Conservation (phyloP, 768 basidiomycete species). For the Rubroboletus pulcherrimus region DNA sequence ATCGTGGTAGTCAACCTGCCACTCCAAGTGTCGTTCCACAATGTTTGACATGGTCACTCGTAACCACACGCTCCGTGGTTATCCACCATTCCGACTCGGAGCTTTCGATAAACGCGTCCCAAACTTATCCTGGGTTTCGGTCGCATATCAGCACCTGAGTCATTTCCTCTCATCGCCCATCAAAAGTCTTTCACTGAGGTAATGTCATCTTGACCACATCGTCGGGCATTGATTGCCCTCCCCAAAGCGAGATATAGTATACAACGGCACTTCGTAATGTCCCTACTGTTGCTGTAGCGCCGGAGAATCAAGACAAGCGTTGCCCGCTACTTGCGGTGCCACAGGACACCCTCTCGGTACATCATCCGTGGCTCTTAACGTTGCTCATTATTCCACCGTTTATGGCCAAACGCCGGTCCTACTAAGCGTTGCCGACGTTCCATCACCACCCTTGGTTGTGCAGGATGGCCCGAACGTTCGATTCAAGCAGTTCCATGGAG, state of each 20-base stretch:
- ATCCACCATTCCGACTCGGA: background rate
- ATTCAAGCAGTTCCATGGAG: background rate
- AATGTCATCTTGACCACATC: background rate
- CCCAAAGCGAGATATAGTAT: background rate
- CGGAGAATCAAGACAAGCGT: background rate
- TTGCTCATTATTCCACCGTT: background rate
- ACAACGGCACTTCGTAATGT: background rate
- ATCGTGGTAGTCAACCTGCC: background rate
- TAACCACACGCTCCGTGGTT: background rate
- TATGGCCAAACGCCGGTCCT: background rate
- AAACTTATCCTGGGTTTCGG: background rate
- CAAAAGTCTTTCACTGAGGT: background rate
- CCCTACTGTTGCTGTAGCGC: slow-evolving; percentile 2
- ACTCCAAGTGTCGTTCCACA: background rate
- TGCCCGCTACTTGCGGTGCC: background rate
- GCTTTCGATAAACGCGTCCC: background rate
- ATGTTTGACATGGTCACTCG: background rate
- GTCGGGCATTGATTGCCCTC: background rate
- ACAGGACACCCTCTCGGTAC: background rate
- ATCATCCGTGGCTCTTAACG: slow-evolving; percentile 13
- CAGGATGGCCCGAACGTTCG: slow-evolving; percentile 19
- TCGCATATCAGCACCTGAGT: background rate
- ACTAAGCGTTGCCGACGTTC: slow-evolving; percentile 3
- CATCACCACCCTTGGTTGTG: slow-evolving; percentile 6
- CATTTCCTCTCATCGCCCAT: background rate